These are phyloP conservation scores for Xanthoconium purpureum DNA, from an alignment of 768 basidiomycete species.

Conservation along the genomic window DNA sequence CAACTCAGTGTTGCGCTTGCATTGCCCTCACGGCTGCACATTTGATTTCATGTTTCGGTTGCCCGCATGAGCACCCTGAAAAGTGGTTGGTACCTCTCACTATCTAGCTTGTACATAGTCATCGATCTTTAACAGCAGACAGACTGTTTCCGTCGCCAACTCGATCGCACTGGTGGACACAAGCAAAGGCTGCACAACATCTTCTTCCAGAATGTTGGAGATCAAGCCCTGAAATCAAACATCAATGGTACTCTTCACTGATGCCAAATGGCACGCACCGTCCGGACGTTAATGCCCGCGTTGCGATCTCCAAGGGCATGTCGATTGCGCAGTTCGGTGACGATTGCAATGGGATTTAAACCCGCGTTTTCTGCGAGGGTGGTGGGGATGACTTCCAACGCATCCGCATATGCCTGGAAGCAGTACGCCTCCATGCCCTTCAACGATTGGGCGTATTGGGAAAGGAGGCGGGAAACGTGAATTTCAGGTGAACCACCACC, in stretches of 20 bases:
- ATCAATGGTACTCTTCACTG: slow-evolving; percentile 3
- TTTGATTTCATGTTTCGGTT: background rate
- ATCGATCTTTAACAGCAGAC: slow-evolving; percentile 91
- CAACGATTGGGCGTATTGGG: slow-evolving; percentile 87
- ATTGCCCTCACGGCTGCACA: background rate
- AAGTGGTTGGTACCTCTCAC: background rate
- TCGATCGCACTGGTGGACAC: slow-evolving; percentile 96
- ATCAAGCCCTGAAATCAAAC: slow-evolving; percentile 70
- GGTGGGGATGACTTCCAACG: slow-evolving; percentile 95
- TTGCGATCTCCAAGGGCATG: slow-evolving; percentile 93
- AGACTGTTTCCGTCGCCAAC: slow-evolving; percentile 96
- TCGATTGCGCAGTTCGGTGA: slow-evolving; percentile 94
- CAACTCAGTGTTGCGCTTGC: background rate
- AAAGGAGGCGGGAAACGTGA: slow-evolving; percentile 87
- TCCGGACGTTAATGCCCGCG: slow-evolving; percentile 97
- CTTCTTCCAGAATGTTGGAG: slow-evolving; percentile 95
- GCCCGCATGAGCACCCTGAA: background rate
- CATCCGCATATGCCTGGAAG: slow-evolving; percentile 97
- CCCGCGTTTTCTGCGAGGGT: slow-evolving; percentile 99
- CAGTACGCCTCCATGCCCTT: slow-evolving; percentile 99
- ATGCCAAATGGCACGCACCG: slow-evolving; percentile 47
- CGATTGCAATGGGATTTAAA: slow-evolving; percentile 95
- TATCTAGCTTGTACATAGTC: slow-evolving; percentile 84
- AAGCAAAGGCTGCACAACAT: slow-evolving; percentile 92
- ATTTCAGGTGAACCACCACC: slow-evolving; percentile 99